Base-by-base conservation (phyloP, 192 early-diverging fungal genomes). In the Entrophospora sp. region DNA sequence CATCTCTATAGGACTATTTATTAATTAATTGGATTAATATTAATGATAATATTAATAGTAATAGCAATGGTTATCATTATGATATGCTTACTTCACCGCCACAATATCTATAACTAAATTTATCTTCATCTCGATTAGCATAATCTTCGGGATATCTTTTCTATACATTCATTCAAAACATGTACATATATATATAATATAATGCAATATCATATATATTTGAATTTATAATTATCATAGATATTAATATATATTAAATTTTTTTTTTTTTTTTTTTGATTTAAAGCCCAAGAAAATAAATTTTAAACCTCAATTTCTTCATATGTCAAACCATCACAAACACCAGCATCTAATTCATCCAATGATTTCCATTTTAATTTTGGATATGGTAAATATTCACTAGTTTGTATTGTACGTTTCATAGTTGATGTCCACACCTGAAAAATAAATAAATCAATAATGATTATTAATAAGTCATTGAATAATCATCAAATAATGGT, bases 241-340 rank as follows among this genome's bases (percentile, higher is more conserved):
- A 45, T 16, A 7, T 9, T 22, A 1, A 44, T 2, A 34, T 22
- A 5, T 13, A 40, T 16, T 35, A 35, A 0, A 22, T 20, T 3
- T 27, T 27, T 36, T 40, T 22, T 13, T 64, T n/a, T n/a, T n/a
- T n/a, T n/a, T n/a, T n/a, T n/a, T n/a, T n/a, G n/a, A n/a, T n/a
- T n/a, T n/a, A n/a, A n/a, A n/a, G 28, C 7, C 16, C 28, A 18
- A 25, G n/a, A 28, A n/a, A 55, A 25, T 28, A 36, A 13, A 8
- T 24, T 14, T 51, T 32, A 20, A 64, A 83, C 82, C 69, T 92
- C 94, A 64, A 99, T 97, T 66, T 98, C 94, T 66, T 99, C 97
- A 76, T 99, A 99, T 7, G 97, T 99, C 75, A 97, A 81, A 20
- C 91, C 94, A 79, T 99, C 97, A 79, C 97, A 99, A 12, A 94